phyloP scores from a whole-genome alignment of 768 basidiomycete species.

The Mycena alexandri region DNA sequence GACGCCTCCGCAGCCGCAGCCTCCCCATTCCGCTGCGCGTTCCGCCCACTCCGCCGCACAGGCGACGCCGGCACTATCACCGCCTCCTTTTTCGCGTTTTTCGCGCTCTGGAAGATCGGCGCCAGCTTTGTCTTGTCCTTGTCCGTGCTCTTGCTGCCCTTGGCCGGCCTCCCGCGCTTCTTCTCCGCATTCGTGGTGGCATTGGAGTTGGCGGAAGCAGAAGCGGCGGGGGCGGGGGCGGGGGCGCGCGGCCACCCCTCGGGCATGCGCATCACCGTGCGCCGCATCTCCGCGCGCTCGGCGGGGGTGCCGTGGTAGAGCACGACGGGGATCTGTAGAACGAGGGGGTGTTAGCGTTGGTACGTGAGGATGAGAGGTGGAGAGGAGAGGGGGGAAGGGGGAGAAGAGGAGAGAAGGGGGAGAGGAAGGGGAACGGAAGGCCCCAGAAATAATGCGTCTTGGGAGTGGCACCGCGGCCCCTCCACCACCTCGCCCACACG shows the following conservation, averaged over 20 bases:
- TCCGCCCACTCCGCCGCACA: background rate
- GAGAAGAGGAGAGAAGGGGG: background rate
- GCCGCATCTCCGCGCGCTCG: slow-evolving; percentile 84
- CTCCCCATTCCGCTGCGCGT: too few relatives aligned
- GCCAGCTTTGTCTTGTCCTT: too few relatives aligned
- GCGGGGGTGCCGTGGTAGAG: slow-evolving; percentile 91
- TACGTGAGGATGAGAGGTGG: too few relatives aligned
- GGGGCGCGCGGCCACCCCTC: slow-evolving; percentile 31
- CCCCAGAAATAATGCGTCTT: too few relatives aligned
- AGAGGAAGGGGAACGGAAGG: slow-evolving; percentile 5
- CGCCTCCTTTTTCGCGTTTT: too few relatives aligned
- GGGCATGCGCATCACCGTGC: slow-evolving; percentile 62
- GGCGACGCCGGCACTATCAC: slow-evolving; percentile 6
- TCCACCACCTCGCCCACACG: too few relatives aligned
- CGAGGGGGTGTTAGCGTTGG: background rate
- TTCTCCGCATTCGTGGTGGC: slow-evolving; percentile 39
- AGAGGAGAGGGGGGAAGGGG: too few relatives aligned
- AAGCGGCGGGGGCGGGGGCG: slow-evolving; percentile 43
- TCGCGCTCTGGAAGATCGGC: too few relatives aligned
- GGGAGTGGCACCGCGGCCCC: too few relatives aligned
- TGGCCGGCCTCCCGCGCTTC: too few relatives aligned
- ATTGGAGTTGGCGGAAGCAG: slow-evolving; percentile 40
- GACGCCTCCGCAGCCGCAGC: background rate
- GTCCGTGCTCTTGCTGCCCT: too few relatives aligned
- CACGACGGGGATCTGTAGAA: slow-evolving; percentile 83